Percentiles rank a stretch among this genome's conserved stretches.
These are phyloP conservation scores for Aspergillus hancockii DNA, from an alignment of 495 filamentous ascomycete genomes.

Conservation along the genomic window DNA sequence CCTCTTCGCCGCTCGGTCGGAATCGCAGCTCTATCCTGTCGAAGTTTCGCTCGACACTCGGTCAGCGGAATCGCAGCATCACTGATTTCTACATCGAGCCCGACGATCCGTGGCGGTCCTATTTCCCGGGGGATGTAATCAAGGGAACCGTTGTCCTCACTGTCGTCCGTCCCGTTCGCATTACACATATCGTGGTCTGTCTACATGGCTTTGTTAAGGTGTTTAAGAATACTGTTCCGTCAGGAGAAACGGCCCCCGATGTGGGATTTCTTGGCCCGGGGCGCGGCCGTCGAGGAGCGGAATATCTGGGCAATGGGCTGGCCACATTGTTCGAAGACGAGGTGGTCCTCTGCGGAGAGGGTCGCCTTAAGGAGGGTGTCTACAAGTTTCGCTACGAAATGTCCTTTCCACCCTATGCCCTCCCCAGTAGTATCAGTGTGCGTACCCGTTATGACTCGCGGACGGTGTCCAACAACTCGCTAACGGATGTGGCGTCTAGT, in stretches of 20 bases:
- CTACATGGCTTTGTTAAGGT: conserved; percentile 90
- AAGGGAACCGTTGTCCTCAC: conserved; percentile 78
- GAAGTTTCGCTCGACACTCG: conserved; percentile 61
- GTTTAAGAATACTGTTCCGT: conserved; percentile 70
- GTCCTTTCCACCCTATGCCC: conserved; percentile 69
- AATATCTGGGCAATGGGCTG: conserved; percentile 80
- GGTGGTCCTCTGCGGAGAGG: conserved; percentile 85
- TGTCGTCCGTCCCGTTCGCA: conserved; percentile 76
- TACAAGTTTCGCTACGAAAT: conserved; percentile 96
- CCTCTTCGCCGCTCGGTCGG: conserved; percentile 43
- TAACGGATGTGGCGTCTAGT: conserved; percentile 51
- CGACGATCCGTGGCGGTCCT: conserved; percentile 88
- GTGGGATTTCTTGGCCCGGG: conserved; percentile 51
- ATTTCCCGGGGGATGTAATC: conserved; percentile 67
- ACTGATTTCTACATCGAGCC: conserved; percentile 73
- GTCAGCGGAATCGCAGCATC: conserved; percentile 68
- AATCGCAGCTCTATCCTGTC: conserved; percentile 56
- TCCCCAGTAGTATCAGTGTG: conserved; percentile 95
- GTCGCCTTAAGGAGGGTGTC: conserved; percentile 76
- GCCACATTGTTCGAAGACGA: conserved; percentile 90
- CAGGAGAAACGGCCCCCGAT: conserved; percentile 58
- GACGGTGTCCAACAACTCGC: background rate
- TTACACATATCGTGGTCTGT: conserved; percentile 87
- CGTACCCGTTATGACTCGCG: conserved; percentile 28
- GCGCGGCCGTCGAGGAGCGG: conserved; percentile 55